Conservation (phyloP, 768 basidiomycete genomes). For the Cystobasidium onofrii region DNA sequence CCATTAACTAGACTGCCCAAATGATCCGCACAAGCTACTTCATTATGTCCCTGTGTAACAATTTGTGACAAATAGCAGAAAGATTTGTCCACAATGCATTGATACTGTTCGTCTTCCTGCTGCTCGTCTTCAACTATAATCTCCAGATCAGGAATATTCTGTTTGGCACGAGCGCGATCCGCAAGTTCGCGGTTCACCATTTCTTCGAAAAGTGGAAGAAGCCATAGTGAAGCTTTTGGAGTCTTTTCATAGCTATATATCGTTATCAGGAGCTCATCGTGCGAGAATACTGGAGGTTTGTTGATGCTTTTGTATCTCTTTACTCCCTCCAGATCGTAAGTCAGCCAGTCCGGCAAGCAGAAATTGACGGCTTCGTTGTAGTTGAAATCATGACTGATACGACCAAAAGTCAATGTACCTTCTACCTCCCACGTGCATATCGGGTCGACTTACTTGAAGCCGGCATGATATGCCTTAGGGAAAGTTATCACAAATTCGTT, state of each 20-base stretch:
- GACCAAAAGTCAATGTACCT: too few species aligned
- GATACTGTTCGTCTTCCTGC: slow-evolving; percentile 85
- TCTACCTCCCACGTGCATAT: too few species aligned
- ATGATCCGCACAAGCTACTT: slow-evolving; percentile 78
- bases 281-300: slow-evolving; percentile 94
- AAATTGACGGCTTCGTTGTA: slow-evolving; percentile 99
- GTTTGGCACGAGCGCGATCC: slow-evolving; percentile 59
- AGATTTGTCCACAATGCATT: slow-evolving; percentile 82
- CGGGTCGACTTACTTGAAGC: slow-evolving; percentile 94
- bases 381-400: slow-evolving; percentile 98
- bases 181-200: slow-evolving; percentile 78
- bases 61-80: slow-evolving; percentile 94
- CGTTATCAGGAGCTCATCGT: slow-evolving; percentile 93
- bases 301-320: slow-evolving; percentile 78
- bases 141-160: slow-evolving; percentile 50
- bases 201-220: slow-evolving; percentile 70
- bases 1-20: slow-evolving; percentile 59
- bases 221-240: slow-evolving; percentile 87
- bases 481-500: slow-evolving; percentile 97
- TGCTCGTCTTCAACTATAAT: slow-evolving; percentile 72
- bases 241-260: slow-evolving; percentile 89
- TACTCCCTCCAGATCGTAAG: slow-evolving; percentile 77
- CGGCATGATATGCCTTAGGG: slow-evolving; percentile 66
- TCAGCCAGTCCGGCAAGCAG: slow-evolving; percentile 89
- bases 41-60: slow-evolving; percentile 58